These are phyloP conservation scores for Neopestalotiopsis rosae DNA, from an alignment of 2,329 filamentous ascomycete genomes.

Conservation along the genomic window DNA sequence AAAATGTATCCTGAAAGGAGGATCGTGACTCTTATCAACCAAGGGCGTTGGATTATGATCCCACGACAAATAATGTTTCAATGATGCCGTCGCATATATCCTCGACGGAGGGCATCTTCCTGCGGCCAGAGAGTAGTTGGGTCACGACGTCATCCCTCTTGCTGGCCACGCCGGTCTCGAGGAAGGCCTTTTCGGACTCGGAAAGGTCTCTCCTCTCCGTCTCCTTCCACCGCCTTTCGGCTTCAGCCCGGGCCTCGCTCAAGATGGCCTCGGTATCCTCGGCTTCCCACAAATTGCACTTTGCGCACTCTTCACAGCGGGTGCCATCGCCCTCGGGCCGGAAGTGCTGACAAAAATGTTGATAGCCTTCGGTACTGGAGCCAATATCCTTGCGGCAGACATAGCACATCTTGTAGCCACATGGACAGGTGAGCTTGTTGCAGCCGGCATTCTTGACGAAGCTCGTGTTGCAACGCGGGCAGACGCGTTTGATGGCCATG, in stretches of 20 bases:
- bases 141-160: conserved; percentile 24
- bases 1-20: not conserved
- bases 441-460: conserved; percentile 95
- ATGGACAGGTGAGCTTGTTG: conserved; percentile 95
- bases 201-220: conserved; percentile 65
- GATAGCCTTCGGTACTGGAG: conserved; percentile 73
- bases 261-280: conserved; percentile 75
- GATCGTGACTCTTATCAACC: not conserved
- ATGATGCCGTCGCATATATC: conserved; percentile 37
- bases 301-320: conserved; percentile 78
- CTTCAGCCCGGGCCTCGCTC: conserved; percentile 70
- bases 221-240: conserved; percentile 73
- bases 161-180: conserved; percentile 55
- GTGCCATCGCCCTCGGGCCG: conserved; percentile 76
- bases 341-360: conserved; percentile 97
- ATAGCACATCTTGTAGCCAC: conserved; percentile 98
- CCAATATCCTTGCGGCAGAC: conserved; percentile 82
- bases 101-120: conserved; percentile 31
- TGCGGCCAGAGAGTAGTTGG: conserved; percentile 23
- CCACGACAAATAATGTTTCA: conserved; percentile 32
- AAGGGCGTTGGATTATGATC: not conserved
- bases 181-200: conserved; percentile 59
- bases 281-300: conserved; percentile 79
- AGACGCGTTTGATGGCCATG: conserved; percentile 92
- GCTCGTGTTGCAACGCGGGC: conserved; percentile 85